Percentiles rank a stretch among this genome's conserved stretches.
Conservation (phyloP, 1,284 basidiomycete genomes). For the Macrocystidia cucumis region DNA sequence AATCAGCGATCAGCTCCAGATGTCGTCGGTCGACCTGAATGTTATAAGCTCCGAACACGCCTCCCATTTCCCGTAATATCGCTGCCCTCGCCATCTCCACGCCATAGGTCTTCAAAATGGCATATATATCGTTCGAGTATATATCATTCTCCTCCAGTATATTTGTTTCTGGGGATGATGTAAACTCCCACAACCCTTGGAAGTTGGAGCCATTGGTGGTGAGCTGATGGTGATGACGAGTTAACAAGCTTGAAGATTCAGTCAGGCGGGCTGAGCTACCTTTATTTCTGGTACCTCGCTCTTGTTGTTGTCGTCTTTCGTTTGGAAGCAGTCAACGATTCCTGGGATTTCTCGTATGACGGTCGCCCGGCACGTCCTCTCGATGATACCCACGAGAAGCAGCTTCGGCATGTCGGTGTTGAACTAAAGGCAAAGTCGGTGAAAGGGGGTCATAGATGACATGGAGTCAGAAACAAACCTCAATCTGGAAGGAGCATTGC, state of each 20-base stretch:
- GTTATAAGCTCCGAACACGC: slow-evolving; percentile 95
- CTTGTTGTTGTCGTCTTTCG: slow-evolving; percentile 48
- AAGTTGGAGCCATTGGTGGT: slow-evolving; percentile 92
- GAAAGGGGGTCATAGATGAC: slow-evolving; percentile 3
- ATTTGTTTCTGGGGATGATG: slow-evolving; percentile 48
- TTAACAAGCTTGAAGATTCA: no score
- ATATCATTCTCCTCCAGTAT: slow-evolving; percentile 82
- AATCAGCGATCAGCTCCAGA: slow-evolving; percentile 96
- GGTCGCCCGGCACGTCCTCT: slow-evolving; percentile 76
- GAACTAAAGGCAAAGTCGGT: slow-evolving; percentile 30
- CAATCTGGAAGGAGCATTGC: slow-evolving; percentile 72
- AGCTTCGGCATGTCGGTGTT: slow-evolving; percentile 77
- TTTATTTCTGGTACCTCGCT: slow-evolving; percentile 38
- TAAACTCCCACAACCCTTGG: slow-evolving; percentile 85
- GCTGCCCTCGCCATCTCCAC: slow-evolving; percentile 95
- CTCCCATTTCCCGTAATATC: slow-evolving; percentile 86
- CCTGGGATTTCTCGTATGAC: slow-evolving; percentile 85
- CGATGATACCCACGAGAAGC: slow-evolving; percentile 86
- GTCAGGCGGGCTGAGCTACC: no score
- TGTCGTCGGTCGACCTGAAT: slow-evolving; percentile 96
- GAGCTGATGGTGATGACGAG: slow-evolving; percentile 48
- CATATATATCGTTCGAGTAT: slow-evolving; percentile 95
- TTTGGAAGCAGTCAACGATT: slow-evolving; percentile 79
- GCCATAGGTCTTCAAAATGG: slow-evolving; percentile 88
- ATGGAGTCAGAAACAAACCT: slow-evolving; percentile 45